Evolutionary conservation across 305 asterid genomes (phyloP), one percentile per base, ranked within the genome.

Genomic region (Rubia peregrina): DNA sequence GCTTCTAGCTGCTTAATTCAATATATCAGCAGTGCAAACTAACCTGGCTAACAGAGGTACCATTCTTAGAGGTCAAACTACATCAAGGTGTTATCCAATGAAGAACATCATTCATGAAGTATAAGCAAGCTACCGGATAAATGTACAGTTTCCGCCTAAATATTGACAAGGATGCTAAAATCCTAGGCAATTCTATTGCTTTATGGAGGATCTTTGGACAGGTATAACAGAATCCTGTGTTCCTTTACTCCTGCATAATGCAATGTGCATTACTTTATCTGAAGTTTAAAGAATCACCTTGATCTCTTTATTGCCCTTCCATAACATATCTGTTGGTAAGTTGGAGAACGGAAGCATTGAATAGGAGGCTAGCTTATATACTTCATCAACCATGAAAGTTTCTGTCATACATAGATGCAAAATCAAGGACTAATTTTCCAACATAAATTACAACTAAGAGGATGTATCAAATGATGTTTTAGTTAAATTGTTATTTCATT

Each of bases 301-400:
- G 53, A 53, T 63, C 43, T 19, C 17, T 5, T 68, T 75, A 69
- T 69, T 70, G 26, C 13, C 74, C 42, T 60, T 68, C 62, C 36
- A 38, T 49, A 69, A 16, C 62, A 67, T 51, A 24, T 41, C 42
- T 46, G 61, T 26, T 19, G 71, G 55, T 55, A 40, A 11, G 21
- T n/a, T 7, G 13, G 9, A 51, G 57, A 69, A 17, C n/a, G 22
- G 19, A n/a, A 61, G 17, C 14, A 41, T 12, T 11, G 22, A 61
- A 62, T 46, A 7, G 38, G 51, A 11, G 55, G 16, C 73, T 71
- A 71, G 36, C 19, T 56, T 69, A 86, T 82, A 85, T 88, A 90
- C 83, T 82, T 85, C 92, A 79, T 84, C 87, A 89, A 76, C 91
- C 96, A 89, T 72, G 89, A 89, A 88, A 93, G 78, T 84, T 92